Conservation (phyloP, 2,329 filamentous ascomycete species). For the Neonectria sp. region DNA sequence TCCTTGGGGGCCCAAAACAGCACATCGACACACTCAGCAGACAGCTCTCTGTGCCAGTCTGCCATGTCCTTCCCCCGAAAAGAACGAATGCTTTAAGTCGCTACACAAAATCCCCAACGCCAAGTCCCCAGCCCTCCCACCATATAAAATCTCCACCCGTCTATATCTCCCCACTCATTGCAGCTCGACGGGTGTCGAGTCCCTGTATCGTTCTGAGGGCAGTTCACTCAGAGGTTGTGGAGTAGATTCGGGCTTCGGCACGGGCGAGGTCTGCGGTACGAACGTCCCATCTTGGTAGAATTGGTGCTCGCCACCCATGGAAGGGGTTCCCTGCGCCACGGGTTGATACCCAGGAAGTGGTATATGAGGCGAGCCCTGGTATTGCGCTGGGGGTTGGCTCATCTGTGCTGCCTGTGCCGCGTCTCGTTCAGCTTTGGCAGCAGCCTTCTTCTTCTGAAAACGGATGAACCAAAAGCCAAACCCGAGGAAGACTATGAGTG, state of each 20-base stretch:
- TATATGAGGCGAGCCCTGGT: background rate
- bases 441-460: constrained; percentile 18
- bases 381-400: background rate
- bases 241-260: background rate
- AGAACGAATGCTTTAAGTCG: background rate
- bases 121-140: background rate
- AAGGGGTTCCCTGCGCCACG: background rate
- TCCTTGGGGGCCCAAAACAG: background rate
- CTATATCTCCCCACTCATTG: background rate
- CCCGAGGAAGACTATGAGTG: constrained; percentile 11
- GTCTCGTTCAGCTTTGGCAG: constrained; percentile 6
- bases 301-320: background rate
- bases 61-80: background rate
- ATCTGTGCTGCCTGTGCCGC: background rate
- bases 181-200: background rate
- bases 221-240: background rate
- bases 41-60: background rate
- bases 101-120: background rate
- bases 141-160: background rate
- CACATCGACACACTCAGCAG: background rate
- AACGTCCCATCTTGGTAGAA: background rate
- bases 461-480: constrained; percentile 25
- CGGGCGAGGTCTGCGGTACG: background rate
- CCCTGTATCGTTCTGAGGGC: background rate
- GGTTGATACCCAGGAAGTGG: background rate